Percentiles rank a stretch among this genome's conserved stretches.
These are phyloP conservation scores for Pseudocercospora fijiensis DNA, from an alignment of 2,329 filamentous ascomycete genomes.

Conservation along the genomic window DNA sequence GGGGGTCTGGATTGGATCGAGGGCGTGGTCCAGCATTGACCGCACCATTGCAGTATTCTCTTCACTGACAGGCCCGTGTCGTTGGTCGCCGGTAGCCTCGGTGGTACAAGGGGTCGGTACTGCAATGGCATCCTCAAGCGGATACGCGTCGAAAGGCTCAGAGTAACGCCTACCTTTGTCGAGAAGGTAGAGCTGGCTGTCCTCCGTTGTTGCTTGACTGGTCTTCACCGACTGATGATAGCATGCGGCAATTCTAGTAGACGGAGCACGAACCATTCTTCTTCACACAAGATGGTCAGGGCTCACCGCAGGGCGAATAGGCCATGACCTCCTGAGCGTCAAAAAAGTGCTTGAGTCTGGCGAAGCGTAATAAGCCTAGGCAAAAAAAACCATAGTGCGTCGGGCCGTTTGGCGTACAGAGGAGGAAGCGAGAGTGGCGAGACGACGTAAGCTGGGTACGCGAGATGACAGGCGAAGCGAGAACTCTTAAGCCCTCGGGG, in stretches of 20 bases:
- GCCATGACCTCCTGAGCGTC: not conserved
- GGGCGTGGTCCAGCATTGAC: not conserved
- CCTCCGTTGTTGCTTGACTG: not conserved
- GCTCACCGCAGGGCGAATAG: conserved; percentile 5
- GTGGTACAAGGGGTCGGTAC: conserved; percentile 3
- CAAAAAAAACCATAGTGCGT: conserved; percentile 1
- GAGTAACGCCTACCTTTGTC: not conserved
- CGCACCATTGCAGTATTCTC: conserved; percentile 2
- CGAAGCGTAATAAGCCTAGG: conserved; percentile 1
- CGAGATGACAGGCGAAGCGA: not conserved
- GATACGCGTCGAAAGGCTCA: not conserved
- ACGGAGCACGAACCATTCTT: not conserved
- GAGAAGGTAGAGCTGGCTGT: not conserved
- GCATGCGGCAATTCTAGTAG: not conserved
- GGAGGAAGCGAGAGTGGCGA: not conserved
- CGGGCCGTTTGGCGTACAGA: conserved; percentile 1
- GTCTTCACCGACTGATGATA: not conserved
- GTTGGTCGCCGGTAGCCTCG: not conserved
- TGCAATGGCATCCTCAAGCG: not conserved
- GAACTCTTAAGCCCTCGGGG: not conserved
- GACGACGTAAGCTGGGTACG: not conserved
- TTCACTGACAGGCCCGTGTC: conserved; percentile 1
- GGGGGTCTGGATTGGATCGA: not conserved
- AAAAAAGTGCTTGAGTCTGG: not conserved
- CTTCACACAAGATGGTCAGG: not conserved